Base-by-base conservation (phyloP, 1,284 basidiomycete species). In the Stygiomarasmius scandens region DNA sequence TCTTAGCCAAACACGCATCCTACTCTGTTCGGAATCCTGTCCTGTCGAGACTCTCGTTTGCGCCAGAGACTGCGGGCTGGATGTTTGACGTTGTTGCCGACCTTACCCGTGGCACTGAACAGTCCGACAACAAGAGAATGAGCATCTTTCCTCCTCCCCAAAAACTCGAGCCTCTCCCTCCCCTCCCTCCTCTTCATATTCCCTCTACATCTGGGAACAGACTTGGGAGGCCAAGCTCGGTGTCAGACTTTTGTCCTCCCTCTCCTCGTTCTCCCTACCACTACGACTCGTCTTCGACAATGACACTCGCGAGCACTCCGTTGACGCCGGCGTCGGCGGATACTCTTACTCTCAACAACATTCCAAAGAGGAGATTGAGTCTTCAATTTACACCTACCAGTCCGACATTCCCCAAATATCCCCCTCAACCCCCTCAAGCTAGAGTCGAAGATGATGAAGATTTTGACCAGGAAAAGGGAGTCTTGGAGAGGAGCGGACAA, bases 81-180 rank as follows among this genome's bases (percentile, higher is more conserved):
- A 91, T 91, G 89, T 81, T 90, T 56, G 89, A 92, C 46, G 89
- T 81, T 55, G 80, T 92, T 32, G 78, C 83, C 0, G 88, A 90
- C 58, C 71, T 91, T n/a, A 86, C 86, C 0, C 29, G 29, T 6
- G 12, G 6, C 12, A 32, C 29, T 12, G 29, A 12, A 5, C 29
- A 32, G 29, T 6, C 6, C 12, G 62, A 59, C 25, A 14, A 16
- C 6, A 51, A 38, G 69, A 59, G 25, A 65, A 38, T 72, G 32
- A 72, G 70, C 53, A 65, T 74, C 59, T 66, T 70, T 48, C 66
- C 73, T 43, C 67, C 70, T 10, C 47, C 66, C 2, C 47, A 67
- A 20, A 52, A 65, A 2, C 43, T 46, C 2, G 11, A 20, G 14
- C 49, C 55, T 23, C 5, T 52, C n/a, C 25, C 48, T 12, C 23